These are phyloP conservation scores for Protomyces arabidopsidicola DNA, from an alignment of 1,139 yeast species.

Conservation along the genomic window DNA sequence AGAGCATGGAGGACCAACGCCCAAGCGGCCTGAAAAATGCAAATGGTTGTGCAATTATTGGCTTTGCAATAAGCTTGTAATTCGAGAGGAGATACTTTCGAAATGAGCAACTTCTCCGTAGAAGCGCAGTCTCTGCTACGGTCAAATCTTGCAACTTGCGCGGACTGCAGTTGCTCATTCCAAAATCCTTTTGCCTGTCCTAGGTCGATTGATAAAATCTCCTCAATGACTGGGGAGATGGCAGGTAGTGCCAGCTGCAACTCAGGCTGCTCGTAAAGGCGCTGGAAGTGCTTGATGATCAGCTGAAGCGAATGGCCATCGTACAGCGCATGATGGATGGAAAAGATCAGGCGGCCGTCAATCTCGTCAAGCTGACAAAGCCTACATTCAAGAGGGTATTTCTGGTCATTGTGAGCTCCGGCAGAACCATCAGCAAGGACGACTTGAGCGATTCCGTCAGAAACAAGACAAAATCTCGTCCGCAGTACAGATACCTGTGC, in stretches of 20 bases:
- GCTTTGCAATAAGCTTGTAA: not conserved
- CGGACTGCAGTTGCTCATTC: not conserved
- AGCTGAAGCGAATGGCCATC: conserved; percentile 33
- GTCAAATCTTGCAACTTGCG: not conserved
- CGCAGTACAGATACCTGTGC: conserved; percentile 29
- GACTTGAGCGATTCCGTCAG: conserved; percentile 33
- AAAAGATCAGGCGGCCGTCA: conserved; percentile 8
- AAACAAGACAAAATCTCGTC: conserved; percentile 31
- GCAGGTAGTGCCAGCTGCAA: not conserved
- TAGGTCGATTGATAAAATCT: conserved; percentile 1
- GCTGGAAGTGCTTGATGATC: conserved; percentile 29
- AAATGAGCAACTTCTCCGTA: not conserved
- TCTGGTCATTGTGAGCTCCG: not conserved
- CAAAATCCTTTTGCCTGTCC: conserved; percentile 8
- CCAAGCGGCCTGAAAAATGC: conserved; percentile 33
- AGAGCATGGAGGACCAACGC: conserved; percentile 23
- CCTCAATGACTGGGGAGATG: not conserved
- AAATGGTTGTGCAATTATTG: conserved; percentile 31
- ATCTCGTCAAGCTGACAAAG: not conserved
- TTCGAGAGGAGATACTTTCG: not conserved
- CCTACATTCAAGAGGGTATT: conserved; percentile 1
- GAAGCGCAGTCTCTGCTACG: not conserved
- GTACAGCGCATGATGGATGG: conserved; percentile 34
- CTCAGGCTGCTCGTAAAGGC: not conserved
- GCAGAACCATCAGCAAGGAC: conserved; percentile 13